Conservation (phyloP, 2,329 filamentous ascomycete species). For the Trichoderma breve region DNA sequence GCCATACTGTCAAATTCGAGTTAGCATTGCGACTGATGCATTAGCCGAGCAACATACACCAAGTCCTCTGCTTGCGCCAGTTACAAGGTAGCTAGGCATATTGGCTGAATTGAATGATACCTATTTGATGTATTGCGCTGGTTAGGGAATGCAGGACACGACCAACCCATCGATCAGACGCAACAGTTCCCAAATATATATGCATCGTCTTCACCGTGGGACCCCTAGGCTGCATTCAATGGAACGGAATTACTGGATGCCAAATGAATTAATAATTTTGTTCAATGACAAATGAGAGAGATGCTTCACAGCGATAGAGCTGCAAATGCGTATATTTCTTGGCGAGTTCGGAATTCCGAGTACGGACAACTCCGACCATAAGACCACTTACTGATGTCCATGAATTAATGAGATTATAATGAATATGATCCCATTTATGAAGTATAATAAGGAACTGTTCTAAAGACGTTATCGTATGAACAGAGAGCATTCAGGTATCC, state of each 20-base stretch:
- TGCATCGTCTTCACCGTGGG: background rate
- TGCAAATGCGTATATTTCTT: background rate
- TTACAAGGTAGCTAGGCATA: background rate
- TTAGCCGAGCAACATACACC: background rate
- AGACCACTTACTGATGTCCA: background rate
- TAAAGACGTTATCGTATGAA: too few species aligned
- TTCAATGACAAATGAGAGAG: background rate
- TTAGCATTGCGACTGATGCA: background rate
- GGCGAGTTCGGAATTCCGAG: background rate
- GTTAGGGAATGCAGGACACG: background rate
- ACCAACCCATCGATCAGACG: rapidly evolving
- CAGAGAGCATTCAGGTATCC: background rate
- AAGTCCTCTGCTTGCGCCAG: background rate
- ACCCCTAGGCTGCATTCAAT: background rate
- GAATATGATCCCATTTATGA: too few species aligned
- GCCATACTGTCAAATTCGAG: background rate
- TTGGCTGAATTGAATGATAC: background rate
- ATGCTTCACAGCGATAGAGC: background rate
- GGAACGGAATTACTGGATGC: background rate
- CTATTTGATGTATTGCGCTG: background rate
- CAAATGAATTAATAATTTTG: background rate
- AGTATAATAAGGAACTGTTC: too few species aligned
- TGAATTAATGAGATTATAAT: too few species aligned
- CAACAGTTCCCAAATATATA: background rate
- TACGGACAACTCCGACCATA: background rate